Evolutionary conservation across 306 rosid species (phyloP), one percentile per base, ranked within the genome.

Genomic region (Medicago ruthenica): DNA sequence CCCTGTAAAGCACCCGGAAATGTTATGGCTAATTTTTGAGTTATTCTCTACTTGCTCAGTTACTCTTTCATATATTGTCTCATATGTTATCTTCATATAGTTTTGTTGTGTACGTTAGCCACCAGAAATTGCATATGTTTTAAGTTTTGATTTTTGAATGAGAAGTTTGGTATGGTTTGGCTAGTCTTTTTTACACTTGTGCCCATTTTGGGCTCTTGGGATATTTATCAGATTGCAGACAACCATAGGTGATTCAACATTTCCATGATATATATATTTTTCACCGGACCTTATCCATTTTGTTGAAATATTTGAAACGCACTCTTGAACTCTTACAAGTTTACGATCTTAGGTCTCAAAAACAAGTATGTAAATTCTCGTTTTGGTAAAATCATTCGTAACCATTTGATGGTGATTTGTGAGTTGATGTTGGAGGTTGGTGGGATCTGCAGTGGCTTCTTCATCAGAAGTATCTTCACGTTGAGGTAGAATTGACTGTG

Each of bases 1-100:
- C 76, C 66, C 51, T 53, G 50, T 31, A 40, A 77, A 37, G 37
- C 55, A 48, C 45, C 24, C 4, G 22, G 58, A 70, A 78, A 74
- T 61, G 61, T 61, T 68, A 14, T 50, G 64, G 44, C 48, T 50
- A 22, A 36, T 58, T 75, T 39, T 70, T 58, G 20, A 73, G 67
- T 70, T 24, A 27, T 12, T 50, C 42, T 50, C 51, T 40, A 61
- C 51, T 24, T 44, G 11, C 48, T 42, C 0, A 41, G 50, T 44
- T 63, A 12, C 24, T 71, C 22, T 21, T 20, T 45, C 45, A 60
- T 24, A 9, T 24, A 11, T 48, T 4, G 7, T 34, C 37, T 34
- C 37, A 34, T 50, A 74, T 31, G 39, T 57, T 12, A 58, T 24
- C 75, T 78, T 42, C 18, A 5, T 6, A 34, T 66, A 40, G 42